Percentiles rank a stretch among this genome's conserved stretches.
Conservation (phyloP, 225 moss, liverwort and hornwort genomes). For the Sphagnum tenellum region DNA sequence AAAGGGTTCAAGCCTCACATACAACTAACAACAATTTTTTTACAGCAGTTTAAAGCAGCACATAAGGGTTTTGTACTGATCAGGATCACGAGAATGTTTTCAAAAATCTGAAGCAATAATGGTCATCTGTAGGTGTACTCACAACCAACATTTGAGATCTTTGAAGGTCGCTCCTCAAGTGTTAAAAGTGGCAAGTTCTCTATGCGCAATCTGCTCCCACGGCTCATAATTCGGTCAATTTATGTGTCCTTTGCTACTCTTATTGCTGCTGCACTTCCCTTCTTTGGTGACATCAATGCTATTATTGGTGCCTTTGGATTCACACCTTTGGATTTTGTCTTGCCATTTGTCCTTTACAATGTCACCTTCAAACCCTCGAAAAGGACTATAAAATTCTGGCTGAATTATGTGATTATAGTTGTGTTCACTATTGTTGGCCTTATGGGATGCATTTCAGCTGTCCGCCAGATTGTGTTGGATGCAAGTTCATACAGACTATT, state of each 20-base stretch:
- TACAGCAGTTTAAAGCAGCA: too few species aligned
- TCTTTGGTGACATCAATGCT: conserved; percentile 56
- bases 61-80: too few species aligned
- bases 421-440: conserved; percentile 38
- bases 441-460: conserved; percentile 43
- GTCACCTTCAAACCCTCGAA: conserved; percentile 33
- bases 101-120: too few species aligned
- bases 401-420: conserved; percentile 22
- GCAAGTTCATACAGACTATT: conserved; percentile 20
- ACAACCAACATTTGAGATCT: conserved; percentile 63
- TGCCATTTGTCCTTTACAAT: conserved; percentile 54
- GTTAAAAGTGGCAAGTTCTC: conserved; percentile 32
- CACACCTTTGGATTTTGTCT: conserved; percentile 56
- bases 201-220: conserved; percentile 27
- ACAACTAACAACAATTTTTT: too few species aligned
- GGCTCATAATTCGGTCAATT: conserved; percentile 29
- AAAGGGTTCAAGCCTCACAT: background rate
- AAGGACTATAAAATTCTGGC: conserved; percentile 35
- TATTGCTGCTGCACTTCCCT: conserved; percentile 56
- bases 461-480: conserved; percentile 46
- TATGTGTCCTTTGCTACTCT: conserved; percentile 42
- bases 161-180: conserved; percentile 33
- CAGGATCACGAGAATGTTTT: too few species aligned
- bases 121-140: conserved; percentile 35
- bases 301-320: conserved; percentile 60